Percentiles rank a stretch among this genome's conserved stretches.
These are phyloP conservation scores for button mushroom (Agaricus bisporus) DNA, from an alignment of 768 basidiomycete species.

Conservation along the genomic window DNA sequence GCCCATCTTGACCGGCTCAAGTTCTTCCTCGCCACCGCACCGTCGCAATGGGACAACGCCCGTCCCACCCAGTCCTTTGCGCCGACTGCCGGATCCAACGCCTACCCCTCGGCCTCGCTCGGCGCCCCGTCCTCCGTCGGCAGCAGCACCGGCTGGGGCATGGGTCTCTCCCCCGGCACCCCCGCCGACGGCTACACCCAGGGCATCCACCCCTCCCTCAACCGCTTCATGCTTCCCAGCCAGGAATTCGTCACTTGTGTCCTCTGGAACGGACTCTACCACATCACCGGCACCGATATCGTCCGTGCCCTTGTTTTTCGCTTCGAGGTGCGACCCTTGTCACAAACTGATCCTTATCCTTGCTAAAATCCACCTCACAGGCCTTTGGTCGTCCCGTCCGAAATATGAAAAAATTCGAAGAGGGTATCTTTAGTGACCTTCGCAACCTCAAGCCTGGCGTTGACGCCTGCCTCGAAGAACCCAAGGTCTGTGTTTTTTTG, in stretches of 20 bases:
- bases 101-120: slow-evolving; percentile 10
- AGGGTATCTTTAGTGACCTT: slow-evolving; percentile 91
- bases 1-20: slow-evolving; percentile 80
- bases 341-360: slow-evolving; percentile 11
- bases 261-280: slow-evolving; percentile 85
- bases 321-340: slow-evolving; percentile 55
- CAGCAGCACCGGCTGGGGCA: slow-evolving; percentile 9
- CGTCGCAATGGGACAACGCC: slow-evolving; percentile 58
- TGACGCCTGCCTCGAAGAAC: slow-evolving; percentile 90
- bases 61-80: slow-evolving; percentile 20
- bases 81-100: slow-evolving; percentile 10
- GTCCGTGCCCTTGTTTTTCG: slow-evolving; percentile 92
- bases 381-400: slow-evolving; percentile 86
- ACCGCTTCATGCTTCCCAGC: slow-evolving; percentile 82
- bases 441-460: slow-evolving; percentile 90
- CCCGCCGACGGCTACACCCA: slow-evolving; percentile 26
- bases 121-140: slow-evolving; percentile 1
- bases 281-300: slow-evolving; percentile 96
- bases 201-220: slow-evolving; percentile 66
- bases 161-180: slow-evolving; percentile 12
- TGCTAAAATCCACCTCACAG: slow-evolving; percentile 16
- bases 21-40: slow-evolving; percentile 84
- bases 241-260: slow-evolving; percentile 89
- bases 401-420: slow-evolving; percentile 97
- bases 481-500: slow-evolving; percentile 63